phyloP scores from a whole-genome alignment of 164 flowering plant species.

The Dillenia suffruticosa region DNA sequence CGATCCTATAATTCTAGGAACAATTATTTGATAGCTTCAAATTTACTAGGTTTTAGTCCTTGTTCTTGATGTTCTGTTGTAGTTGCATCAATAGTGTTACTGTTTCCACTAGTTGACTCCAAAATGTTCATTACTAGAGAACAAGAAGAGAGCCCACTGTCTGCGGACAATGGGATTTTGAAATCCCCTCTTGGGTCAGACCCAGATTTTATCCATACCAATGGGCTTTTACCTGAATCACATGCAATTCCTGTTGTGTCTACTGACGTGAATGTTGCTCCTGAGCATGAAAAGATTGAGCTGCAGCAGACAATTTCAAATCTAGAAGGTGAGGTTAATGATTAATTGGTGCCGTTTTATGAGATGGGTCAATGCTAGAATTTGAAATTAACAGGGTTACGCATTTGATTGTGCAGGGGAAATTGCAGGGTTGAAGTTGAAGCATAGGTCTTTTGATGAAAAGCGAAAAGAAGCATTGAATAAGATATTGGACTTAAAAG shows the following conservation, averaged over 20 bases:
- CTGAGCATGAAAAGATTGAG: conserved; percentile 54
- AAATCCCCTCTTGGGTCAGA: conserved; percentile 23
- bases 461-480: conserved; percentile 60
- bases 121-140: conserved; percentile 27
- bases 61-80: too few species aligned
- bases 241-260: conserved; percentile 20
- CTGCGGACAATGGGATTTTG: conserved; percentile 23
- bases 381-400: conserved; percentile 11
- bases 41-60: not conserved
- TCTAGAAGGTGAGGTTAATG: conserved; percentile 45
- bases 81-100: too few species aligned
- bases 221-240: conserved; percentile 21
- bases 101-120: conserved; percentile 2
- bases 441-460: conserved; percentile 40
- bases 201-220: conserved; percentile 27
- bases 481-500: conserved; percentile 69
- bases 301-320: conserved; percentile 40
- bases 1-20: not conserved
- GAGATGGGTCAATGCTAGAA: not conserved
- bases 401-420: conserved; percentile 44
- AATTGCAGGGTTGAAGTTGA: conserved; percentile 37
- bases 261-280: conserved; percentile 55
- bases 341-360: not conserved
- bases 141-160: conserved; percentile 28
- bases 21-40: not conserved